Conservation (phyloP, 345 rosid species). For the Citrus medica region DNA sequence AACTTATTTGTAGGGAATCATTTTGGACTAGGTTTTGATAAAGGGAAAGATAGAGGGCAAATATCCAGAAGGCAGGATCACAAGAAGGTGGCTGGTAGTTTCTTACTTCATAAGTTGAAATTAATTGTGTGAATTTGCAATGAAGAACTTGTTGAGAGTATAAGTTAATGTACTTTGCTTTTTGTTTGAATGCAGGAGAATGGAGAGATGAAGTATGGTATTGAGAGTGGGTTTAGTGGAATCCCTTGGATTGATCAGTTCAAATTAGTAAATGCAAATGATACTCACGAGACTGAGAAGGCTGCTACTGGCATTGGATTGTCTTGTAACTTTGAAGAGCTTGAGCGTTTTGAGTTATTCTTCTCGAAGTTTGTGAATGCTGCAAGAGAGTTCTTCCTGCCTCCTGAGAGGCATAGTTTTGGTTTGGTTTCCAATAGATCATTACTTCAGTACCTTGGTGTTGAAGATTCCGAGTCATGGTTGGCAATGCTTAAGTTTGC, state of each 20-base stretch:
- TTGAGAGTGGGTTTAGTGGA: slow-evolving; percentile 43
- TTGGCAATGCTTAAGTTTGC: slow-evolving; percentile 49
- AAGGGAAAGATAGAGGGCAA: slow-evolving; percentile 30
- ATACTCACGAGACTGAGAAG: slow-evolving; percentile 31
- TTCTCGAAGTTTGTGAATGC: slow-evolving; percentile 49
- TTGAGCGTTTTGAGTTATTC: slow-evolving; percentile 62
- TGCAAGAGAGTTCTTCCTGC: slow-evolving; percentile 64
- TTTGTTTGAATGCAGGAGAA: slow-evolving; percentile 36
- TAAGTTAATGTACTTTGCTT: slow-evolving; percentile 11
- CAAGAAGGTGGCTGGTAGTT: slow-evolving; percentile 85
- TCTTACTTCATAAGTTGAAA: slow-evolving; percentile 40
- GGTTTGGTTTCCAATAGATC: slow-evolving; percentile 67
- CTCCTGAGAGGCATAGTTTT: slow-evolving; percentile 66
- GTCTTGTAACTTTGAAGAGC: slow-evolving; percentile 60
- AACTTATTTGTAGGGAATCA: slow-evolving; percentile 28
- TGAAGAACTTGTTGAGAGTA: slow-evolving; percentile 8
- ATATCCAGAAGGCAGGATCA: slow-evolving; percentile 30
- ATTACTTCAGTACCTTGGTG: slow-evolving; percentile 50
- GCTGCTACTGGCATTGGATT: slow-evolving; percentile 21
- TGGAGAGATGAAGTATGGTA: slow-evolving; percentile 51
- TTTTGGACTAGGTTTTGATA: slow-evolving; percentile 24
- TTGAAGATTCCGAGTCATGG: slow-evolving; percentile 61
- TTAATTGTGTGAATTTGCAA: slow-evolving; percentile 15
- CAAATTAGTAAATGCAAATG: slow-evolving; percentile 42
- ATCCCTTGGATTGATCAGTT: slow-evolving; percentile 64